Percentiles rank a stretch among this genome's conserved stretches.
Evolutionary conservation across 805 yeast genomes (phyloP).

Genomic region (Suhomyces canberraensis): DNA sequence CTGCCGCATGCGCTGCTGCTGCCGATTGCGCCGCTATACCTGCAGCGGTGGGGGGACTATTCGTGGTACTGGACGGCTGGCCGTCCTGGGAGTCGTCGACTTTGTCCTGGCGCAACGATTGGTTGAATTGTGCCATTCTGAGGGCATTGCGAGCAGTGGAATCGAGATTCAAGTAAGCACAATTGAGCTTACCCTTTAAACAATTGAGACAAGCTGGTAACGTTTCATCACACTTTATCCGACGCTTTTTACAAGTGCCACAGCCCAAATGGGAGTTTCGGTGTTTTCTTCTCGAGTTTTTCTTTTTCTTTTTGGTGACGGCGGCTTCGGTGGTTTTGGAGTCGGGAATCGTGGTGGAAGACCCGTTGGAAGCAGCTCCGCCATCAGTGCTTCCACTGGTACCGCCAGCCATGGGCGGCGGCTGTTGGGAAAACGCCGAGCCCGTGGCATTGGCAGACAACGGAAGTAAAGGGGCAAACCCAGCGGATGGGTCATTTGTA

Average conservation of each 20-base stretch:
- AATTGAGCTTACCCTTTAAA: constrained; percentile 42
- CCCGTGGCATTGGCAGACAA: background rate
- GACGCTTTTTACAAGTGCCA: constrained; percentile 58
- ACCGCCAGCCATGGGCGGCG: background rate
- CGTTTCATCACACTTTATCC: constrained; percentile 64
- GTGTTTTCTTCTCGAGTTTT: constrained; percentile 55
- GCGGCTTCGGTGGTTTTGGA: constrained; percentile 5
- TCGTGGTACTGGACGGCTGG: constrained; percentile 1
- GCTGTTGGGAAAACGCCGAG: background rate
- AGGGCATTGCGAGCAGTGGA: constrained; percentile 48
- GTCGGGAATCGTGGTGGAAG: constrained; percentile 5
- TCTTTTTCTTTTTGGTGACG: constrained; percentile 34
- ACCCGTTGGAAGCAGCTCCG: constrained; percentile 4
- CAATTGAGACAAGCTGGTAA: constrained; percentile 61
- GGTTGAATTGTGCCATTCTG: constrained; percentile 48
- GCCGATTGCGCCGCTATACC: constrained; percentile 1
- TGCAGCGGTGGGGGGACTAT: constrained; percentile 3
- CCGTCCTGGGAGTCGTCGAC: constrained; percentile 5
- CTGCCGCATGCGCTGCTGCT: constrained; percentile 3
- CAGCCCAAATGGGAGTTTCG: constrained; percentile 76
- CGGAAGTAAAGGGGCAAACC: constrained; percentile 2
- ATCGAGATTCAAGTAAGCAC: constrained; percentile 49
- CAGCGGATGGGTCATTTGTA: no score
- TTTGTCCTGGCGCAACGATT: constrained; percentile 26
- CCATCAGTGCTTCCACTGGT: constrained; percentile 4